Base-by-base conservation (phyloP, 441 rosid species). In the Melastoma candidum region DNA sequence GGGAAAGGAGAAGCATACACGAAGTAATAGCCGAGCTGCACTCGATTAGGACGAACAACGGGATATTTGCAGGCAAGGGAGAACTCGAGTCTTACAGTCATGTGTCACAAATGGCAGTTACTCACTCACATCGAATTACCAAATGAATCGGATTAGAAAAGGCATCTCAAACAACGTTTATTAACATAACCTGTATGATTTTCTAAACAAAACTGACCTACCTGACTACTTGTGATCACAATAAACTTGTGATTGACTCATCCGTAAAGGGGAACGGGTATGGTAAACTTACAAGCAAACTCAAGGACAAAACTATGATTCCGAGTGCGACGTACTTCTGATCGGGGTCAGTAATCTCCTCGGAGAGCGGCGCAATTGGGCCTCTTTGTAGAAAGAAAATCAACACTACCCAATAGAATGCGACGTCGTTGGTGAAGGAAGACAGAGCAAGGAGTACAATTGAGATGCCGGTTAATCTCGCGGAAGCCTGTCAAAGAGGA, bases 321-420 rank as follows among this genome's bases (percentile, higher is more conserved):
- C 96, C 96, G 49, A 87, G 72, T 22, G 61, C 69, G 51, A 80
- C 72, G 47, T 78, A 70, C 56, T 78, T 82, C 26, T 80, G 67
- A 4, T 79, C 89, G 44, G 95, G 95, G 60, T 69, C 79, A 0
- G 78, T 75, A 54, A 85, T 73, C 69, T 92, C 96, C 73, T 87
- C 95, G 0, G 83, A 80, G 0, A 84, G 71, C 10, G 94, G 96
- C 32, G 95, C 83, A 36, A 84, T 79, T 0, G 98, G 95, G 29
- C 86, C 92, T 59, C 96, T 82, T 68, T 87, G 95, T 65, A 84
- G 62, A 77, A 92, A 77, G 79, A 84, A 76, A 68, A 92, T 69
- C 63, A 87, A 76, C 62, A 65, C 88, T 51, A 82, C 89, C 98
- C 98, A 92, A 68, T 83, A 87, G 74, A 92, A 92, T 26, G 96